Percentiles rank a stretch among this genome's conserved stretches.
These are phyloP conservation scores for Leishmania turanica DNA, from an alignment of 208 protist genomes.

Conservation along the genomic window DNA sequence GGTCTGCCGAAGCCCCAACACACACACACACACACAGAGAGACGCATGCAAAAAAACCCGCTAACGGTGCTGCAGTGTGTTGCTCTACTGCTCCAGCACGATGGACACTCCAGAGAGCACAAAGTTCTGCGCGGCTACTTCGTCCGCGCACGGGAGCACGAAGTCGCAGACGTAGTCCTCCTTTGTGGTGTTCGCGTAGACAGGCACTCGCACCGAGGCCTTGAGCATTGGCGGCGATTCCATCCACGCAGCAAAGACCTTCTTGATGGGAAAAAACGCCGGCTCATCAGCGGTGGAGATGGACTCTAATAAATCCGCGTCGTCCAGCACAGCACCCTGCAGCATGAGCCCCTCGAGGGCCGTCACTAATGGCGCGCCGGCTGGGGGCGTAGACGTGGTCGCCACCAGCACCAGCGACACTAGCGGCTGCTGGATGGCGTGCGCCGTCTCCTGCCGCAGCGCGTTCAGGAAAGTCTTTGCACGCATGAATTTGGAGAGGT, in stretches of 20 bases:
- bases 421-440: conserved; percentile 71
- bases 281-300: conserved; percentile 87
- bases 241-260: conserved; percentile 82
- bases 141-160: conserved; percentile 71
- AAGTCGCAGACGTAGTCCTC: conserved; percentile 90
- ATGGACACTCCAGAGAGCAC: conserved; percentile 89
- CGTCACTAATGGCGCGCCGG: conserved; percentile 48
- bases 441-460: conserved; percentile 94
- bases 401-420: conserved; percentile 78
- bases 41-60: background rate
- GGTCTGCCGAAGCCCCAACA: background rate
- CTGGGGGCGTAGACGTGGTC: conserved; percentile 49
- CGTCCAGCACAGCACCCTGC: conserved; percentile 86
- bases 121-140: conserved; percentile 65
- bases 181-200: conserved; percentile 89
- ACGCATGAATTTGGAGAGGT: conserved; percentile 90
- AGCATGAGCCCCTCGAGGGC: conserved; percentile 80
- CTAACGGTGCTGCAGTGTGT: background rate
- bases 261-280: conserved; percentile 73
- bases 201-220: conserved; percentile 63
- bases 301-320: conserved; percentile 60
- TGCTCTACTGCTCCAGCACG: conserved; percentile 75
- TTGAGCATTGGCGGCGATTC: conserved; percentile 8
- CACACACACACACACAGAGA: background rate
- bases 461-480: conserved; percentile 96